Evolutionary conservation across 2,329 filamentous ascomycete genomes (phyloP).

Genomic region (Colletotrichum euphorbiae): DNA sequence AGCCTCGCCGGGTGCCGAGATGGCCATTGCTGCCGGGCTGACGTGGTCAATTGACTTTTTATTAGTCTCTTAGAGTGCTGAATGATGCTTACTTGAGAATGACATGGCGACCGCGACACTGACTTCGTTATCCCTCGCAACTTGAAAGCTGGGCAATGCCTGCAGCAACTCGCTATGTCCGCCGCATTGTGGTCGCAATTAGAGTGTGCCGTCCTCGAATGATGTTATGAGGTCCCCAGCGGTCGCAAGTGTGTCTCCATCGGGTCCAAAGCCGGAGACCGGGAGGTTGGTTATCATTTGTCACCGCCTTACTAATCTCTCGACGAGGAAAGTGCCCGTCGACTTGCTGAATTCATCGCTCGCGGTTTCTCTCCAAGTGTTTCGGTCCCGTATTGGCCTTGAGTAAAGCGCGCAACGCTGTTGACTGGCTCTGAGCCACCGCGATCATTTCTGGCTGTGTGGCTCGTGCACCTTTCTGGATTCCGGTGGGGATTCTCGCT

Average conservation of each 20-base stretch:
- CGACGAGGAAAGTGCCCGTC: not conserved
- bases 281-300: not conserved
- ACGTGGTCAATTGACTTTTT: conserved; percentile 35
- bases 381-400: conserved; percentile 31
- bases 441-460: conserved; percentile 20
- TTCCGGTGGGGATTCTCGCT: conserved; percentile 18
- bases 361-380: not conserved
- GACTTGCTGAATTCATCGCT: not conserved
- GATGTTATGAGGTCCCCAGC: conserved; percentile 18
- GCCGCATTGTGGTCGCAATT: conserved; percentile 9
- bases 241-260: conserved; percentile 7
- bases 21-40: conserved; percentile 18
- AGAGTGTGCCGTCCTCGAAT: not conserved
- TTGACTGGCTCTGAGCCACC: conserved; percentile 23
- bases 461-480: conserved; percentile 28
- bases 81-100: conserved; percentile 28
- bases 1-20: conserved; percentile 9
- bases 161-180: conserved; percentile 17
- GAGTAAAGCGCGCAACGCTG: not conserved
- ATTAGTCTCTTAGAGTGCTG: conserved; percentile 13
- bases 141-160: conserved; percentile 19
- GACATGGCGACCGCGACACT: conserved; percentile 22
- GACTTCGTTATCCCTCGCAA: not conserved
- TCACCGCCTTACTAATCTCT: conserved; percentile 2
- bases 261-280: not conserved